A percentile compares a stretch with the other conserved stretches of the same genome.
Conservation (phyloP, 2,329 filamentous ascomycete genomes). For the Penicillium sp. region DNA sequence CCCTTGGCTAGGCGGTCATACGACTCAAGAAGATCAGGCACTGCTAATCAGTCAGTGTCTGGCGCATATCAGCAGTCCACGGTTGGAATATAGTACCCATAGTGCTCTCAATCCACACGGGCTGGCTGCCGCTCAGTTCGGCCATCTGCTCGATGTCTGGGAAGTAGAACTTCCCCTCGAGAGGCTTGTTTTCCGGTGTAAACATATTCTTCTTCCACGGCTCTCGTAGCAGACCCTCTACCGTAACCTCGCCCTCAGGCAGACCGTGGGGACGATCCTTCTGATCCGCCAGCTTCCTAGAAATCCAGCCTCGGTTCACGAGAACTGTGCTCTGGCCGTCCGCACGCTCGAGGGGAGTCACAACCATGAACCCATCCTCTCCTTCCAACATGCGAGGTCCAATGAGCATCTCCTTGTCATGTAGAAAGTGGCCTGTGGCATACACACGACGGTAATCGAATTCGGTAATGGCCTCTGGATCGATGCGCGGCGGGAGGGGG, state of each 20-base stretch:
- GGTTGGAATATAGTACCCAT: conserved; percentile 64
- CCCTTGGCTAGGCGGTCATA: conserved; percentile 77
- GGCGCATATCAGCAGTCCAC: conserved; percentile 4
- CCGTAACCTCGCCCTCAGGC: conserved; percentile 68
- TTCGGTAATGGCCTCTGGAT: conserved; percentile 76
- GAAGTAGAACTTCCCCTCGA: conserved; percentile 87
- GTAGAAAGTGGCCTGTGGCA: conserved; percentile 70
- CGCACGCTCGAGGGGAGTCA: conserved; percentile 82
- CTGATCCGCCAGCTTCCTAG: conserved; percentile 70
- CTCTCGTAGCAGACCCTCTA: conserved; percentile 82
- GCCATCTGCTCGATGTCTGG: conserved; percentile 95
- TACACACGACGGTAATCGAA: conserved; percentile 90
- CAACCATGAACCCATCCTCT: conserved; percentile 83
- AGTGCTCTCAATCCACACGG: conserved; percentile 94
- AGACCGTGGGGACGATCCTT: conserved; percentile 63
- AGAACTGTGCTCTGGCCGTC: conserved; percentile 67
- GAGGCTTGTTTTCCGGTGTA: conserved; percentile 84
- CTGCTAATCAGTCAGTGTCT: conserved; percentile 46
- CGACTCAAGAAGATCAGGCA: conserved; percentile 73
- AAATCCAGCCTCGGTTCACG: conserved; percentile 90
- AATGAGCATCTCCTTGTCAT: conserved; percentile 95
- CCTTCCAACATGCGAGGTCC: conserved; percentile 88
- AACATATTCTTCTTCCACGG: conserved; percentile 99
- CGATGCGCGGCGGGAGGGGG: conserved; percentile 78
- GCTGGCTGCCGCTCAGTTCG: conserved; percentile 72